phyloP scores from a whole-genome alignment of 2,329 filamentous ascomycete genomes.

The Lecanicillium sp. region DNA sequence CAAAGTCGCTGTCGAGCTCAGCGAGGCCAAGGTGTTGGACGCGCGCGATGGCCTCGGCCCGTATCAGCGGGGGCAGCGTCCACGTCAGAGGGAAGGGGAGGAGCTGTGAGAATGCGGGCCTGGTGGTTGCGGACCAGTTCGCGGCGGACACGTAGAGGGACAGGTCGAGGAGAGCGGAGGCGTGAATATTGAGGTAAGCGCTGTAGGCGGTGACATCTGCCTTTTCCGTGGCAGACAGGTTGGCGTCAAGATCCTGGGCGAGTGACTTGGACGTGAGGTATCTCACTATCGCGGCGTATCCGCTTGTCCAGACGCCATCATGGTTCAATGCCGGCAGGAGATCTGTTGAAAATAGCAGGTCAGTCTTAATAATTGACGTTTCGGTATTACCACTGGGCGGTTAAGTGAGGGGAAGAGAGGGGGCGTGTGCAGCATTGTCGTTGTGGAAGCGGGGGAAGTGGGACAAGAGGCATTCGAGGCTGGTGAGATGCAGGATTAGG shows the following conservation, averaged over 20 bases:
- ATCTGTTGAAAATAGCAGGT: slow-evolving; percentile 27
- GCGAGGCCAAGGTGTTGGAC: slow-evolving; percentile 65
- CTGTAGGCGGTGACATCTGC: slow-evolving; percentile 47
- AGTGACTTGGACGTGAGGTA: slow-evolving; percentile 39
- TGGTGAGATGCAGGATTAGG: background rate
- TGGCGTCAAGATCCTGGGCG: slow-evolving; percentile 29
- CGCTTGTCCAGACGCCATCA: slow-evolving; percentile 45
- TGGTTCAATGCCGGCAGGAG: slow-evolving; percentile 48
- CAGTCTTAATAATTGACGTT: slow-evolving; percentile 1
- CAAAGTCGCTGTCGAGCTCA: slow-evolving; percentile 55
- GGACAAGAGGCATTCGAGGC: background rate
- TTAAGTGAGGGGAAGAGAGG: slow-evolving; percentile 8
- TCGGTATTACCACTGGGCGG: slow-evolving; percentile 6
- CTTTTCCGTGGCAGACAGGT: slow-evolving; percentile 28
- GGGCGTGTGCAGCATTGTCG: background rate
- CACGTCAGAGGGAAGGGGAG: slow-evolving; percentile 85
- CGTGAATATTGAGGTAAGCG: slow-evolving; percentile 66
- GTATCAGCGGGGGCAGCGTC: slow-evolving; percentile 68
- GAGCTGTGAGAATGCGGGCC: slow-evolving; percentile 71
- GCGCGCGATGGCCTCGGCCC: slow-evolving; percentile 59
- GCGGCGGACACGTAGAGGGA: slow-evolving; percentile 84
- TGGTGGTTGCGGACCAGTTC: slow-evolving; percentile 73
- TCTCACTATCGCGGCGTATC: slow-evolving; percentile 53
- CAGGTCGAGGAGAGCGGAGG: slow-evolving; percentile 73
- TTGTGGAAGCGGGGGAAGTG: background rate